Conservation (phyloP, 2,329 filamentous ascomycete species). For the Fusarium sp. region DNA sequence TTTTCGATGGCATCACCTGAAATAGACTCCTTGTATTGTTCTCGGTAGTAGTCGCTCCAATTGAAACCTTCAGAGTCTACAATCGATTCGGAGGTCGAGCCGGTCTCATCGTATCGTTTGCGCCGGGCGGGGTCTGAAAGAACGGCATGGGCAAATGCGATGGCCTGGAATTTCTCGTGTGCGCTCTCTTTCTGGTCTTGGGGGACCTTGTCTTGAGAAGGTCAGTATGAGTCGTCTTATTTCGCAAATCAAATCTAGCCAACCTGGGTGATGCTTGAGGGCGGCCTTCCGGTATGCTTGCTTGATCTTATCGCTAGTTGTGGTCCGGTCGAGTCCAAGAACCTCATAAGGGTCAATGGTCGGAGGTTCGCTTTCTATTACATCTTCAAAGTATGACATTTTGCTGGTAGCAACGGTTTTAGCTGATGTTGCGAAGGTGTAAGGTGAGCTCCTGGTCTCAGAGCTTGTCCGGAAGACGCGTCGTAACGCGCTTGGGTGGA, state of each 20-base stretch:
- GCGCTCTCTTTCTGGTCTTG: conserved; percentile 75
- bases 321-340: conserved; percentile 75
- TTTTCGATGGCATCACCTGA: conserved; percentile 78
- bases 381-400: conserved; percentile 65
- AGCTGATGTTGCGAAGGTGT: conserved; percentile 13
- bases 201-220: conserved; percentile 76
- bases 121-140: conserved; percentile 85
- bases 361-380: conserved; percentile 68
- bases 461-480: conserved; percentile 32
- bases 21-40: conserved; percentile 82
- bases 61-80: conserved; percentile 83
- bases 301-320: conserved; percentile 84
- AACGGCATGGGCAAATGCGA: conserved; percentile 94
- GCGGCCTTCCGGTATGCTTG: conserved; percentile 91
- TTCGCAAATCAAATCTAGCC: conserved; percentile 27
- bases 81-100: conserved; percentile 86
- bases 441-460: neutral
- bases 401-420: conserved; percentile 30
- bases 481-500: conserved; percentile 31
- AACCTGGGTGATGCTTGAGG: conserved; percentile 87
- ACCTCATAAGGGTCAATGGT: conserved; percentile 81
- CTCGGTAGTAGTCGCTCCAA: conserved; percentile 90
- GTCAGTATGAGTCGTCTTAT: conserved; percentile 25
- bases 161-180: conserved; percentile 84
- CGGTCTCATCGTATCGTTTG: conserved; percentile 88